Evolutionary conservation across 2,329 filamentous ascomycete species (phyloP).

Genomic region (Trichoderma endophyticum): DNA sequence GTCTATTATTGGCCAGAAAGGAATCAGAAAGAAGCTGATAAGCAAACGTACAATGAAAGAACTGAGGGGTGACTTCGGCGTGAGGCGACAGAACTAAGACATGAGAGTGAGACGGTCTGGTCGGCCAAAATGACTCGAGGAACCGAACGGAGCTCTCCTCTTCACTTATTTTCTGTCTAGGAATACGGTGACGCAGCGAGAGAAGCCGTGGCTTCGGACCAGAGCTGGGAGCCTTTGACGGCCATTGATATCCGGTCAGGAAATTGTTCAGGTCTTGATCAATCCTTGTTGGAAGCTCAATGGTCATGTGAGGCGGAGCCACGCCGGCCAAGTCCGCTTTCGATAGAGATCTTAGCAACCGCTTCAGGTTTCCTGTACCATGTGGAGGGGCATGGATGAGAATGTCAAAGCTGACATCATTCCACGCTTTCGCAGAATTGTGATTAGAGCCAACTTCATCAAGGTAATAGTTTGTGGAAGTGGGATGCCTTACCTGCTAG

Average conservation of each 20-base stretch:
- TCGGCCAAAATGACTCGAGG: conserved; percentile 85
- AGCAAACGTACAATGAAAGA: conserved; percentile 65
- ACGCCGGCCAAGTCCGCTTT: conserved; percentile 72
- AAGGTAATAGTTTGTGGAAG: background rate
- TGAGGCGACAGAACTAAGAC: conserved; percentile 83
- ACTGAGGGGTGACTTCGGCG: conserved; percentile 73
- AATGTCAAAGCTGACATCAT: conserved; percentile 74
- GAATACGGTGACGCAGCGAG: conserved; percentile 71
- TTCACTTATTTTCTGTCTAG: conserved; percentile 55
- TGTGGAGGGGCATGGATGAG: conserved; percentile 71
- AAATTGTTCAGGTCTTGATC: conserved; percentile 64
- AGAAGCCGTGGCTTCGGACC: conserved; percentile 52
- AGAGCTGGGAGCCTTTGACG: conserved; percentile 43
- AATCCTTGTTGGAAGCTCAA: conserved; percentile 73
- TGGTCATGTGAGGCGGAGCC: conserved; percentile 69
- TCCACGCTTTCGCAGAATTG: conserved; percentile 59
- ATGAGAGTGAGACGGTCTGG: conserved; percentile 61
- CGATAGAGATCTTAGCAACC: conserved; percentile 72
- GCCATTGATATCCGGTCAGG: conserved; percentile 65
- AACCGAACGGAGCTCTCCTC: conserved; percentile 73
- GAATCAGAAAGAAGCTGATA: background rate
- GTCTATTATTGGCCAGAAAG: background rate
- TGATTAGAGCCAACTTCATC: conserved; percentile 22
- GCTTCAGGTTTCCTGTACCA: conserved; percentile 70
- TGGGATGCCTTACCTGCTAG: conserved; percentile 53